phyloP scores from a whole-genome alignment of 2,329 filamentous ascomycete species.

The Leptosphaerulina australis region DNA sequence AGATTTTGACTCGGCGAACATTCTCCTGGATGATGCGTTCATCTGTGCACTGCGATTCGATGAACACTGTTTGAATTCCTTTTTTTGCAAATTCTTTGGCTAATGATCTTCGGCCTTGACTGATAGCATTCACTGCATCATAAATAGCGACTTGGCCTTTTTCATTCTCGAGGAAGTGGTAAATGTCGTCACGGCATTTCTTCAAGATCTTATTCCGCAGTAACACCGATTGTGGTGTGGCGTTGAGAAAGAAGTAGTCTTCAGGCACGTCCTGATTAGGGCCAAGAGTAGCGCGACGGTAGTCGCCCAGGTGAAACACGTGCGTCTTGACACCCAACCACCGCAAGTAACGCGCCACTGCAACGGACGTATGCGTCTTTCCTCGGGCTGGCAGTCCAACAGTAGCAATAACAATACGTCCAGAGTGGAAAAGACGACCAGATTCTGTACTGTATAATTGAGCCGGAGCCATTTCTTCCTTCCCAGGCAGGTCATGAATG shows the following conservation, averaged over 20 bases:
- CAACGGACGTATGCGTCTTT: conserved; percentile 98
- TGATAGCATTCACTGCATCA: conserved; percentile 93
- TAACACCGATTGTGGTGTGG: conserved; percentile 89
- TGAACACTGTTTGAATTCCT: conserved; percentile 93
- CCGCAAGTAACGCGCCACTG: conserved; percentile 88
- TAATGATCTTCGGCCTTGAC: conserved; percentile 78
- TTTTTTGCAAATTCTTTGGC: conserved; percentile 98
- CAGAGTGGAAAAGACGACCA: conserved; percentile 93
- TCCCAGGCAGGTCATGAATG: conserved; percentile 90
- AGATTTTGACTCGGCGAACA: conserved; percentile 96
- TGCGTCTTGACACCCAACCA: conserved; percentile 98
- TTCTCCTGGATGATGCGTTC: conserved; percentile 95
- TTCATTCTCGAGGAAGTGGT: conserved; percentile 93
- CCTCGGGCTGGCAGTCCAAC: conserved; percentile 93
- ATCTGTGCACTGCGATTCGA: conserved; percentile 94
- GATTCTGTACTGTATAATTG: conserved; percentile 99
- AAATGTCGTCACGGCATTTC: conserved; percentile 96
- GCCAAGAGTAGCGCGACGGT: conserved; percentile 88
- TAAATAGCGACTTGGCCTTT: conserved; percentile 99
- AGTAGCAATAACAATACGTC: conserved; percentile 95
- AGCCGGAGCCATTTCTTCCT: conserved; percentile 84
- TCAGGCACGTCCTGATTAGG: conserved; percentile 84
- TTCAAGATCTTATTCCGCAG: conserved; percentile 96
- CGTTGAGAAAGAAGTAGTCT: conserved; percentile 97
- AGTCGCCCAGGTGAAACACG: conserved; percentile 97